Percentiles rank a stretch among this genome's conserved stretches.
These are phyloP conservation scores for Leccinellum luteum DNA, from an alignment of 768 basidiomycete genomes.

Conservation along the genomic window DNA sequence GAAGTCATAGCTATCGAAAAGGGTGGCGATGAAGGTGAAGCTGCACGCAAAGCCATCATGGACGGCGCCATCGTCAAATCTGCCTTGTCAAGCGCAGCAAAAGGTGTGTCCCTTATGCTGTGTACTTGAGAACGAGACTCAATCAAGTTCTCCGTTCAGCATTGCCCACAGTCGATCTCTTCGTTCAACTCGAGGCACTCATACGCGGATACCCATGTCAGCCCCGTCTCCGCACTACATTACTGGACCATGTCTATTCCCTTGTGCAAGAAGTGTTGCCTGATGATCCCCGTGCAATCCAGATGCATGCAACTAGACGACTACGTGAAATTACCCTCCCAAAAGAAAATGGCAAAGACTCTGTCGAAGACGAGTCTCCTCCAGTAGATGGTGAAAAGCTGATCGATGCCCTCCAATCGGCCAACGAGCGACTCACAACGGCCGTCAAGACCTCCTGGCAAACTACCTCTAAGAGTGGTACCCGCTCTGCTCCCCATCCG, in stretches of 20 bases:
- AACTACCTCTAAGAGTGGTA: constrained; percentile 7
- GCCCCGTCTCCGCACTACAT: constrained; percentile 34
- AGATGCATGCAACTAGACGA: constrained; percentile 38
- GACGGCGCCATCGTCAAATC: constrained; percentile 76
- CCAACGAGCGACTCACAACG: constrained; percentile 28
- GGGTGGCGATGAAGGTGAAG: constrained; percentile 46
- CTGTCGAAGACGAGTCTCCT: constrained; percentile 5
- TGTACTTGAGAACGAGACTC: constrained; percentile 13
- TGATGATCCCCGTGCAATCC: constrained; percentile 36
- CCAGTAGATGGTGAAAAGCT: constrained; percentile 19
- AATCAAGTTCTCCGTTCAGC: constrained; percentile 29
- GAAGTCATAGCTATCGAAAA: constrained; percentile 32
- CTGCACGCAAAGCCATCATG: constrained; percentile 66
- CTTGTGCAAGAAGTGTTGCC: constrained; percentile 39
- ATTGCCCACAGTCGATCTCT: constrained; percentile 40
- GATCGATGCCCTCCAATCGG: constrained; percentile 30
- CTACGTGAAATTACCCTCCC: constrained; percentile 29
- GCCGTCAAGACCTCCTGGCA: constrained; percentile 30
- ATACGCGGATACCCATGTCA: constrained; percentile 44
- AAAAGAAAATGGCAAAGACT: constrained; percentile 18
- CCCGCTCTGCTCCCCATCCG: constrained; percentile 21
- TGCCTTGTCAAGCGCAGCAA: constrained; percentile 70
- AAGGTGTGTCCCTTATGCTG: constrained; percentile 48
- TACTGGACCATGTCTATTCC: constrained; percentile 45
- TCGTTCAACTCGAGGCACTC: constrained; percentile 40